Conservation (phyloP, 169 alveolate genomes). For the Babesia ovis region DNA sequence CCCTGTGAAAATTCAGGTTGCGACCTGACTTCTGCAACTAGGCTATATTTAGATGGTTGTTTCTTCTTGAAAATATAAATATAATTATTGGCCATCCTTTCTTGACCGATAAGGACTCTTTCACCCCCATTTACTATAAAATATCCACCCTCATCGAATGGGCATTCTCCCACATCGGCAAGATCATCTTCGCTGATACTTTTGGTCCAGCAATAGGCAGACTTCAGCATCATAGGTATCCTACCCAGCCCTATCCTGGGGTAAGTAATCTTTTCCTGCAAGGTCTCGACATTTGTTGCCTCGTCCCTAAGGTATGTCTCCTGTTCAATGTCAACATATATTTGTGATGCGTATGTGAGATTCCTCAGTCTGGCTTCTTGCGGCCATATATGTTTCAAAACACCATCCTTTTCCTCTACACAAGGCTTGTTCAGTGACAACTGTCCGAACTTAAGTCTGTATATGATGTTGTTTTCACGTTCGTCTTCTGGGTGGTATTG, state of each 20-base stretch:
- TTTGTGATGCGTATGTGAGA: slow-evolving; percentile 86
- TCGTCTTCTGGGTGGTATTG: slow-evolving; percentile 87
- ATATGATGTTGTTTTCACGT: slow-evolving; percentile 79
- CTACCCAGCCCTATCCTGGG: slow-evolving; percentile 91
- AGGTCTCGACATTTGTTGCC: slow-evolving; percentile 70
- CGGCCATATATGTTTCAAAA: slow-evolving; percentile 90
- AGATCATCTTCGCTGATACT: slow-evolving; percentile 86
- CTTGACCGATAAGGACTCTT: slow-evolving; percentile 99
- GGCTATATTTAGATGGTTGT: slow-evolving; percentile 95
- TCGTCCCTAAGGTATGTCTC: slow-evolving; percentile 80
- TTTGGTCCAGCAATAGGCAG: slow-evolving; percentile 93
- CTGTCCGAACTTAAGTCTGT: slow-evolving; percentile 90
- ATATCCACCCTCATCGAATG: slow-evolving; percentile 97
- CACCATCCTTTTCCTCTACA: slow-evolving; percentile 90
- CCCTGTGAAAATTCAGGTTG: slow-evolving; percentile 93
- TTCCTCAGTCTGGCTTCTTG: slow-evolving; percentile 96
- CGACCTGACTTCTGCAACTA: slow-evolving; percentile 97
- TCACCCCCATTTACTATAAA: slow-evolving; percentile 99
- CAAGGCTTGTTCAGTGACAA: slow-evolving; percentile 91
- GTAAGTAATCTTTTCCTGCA: slow-evolving; percentile 77
- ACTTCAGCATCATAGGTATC: slow-evolving; percentile 96
- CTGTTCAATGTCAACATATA: slow-evolving; percentile 86
- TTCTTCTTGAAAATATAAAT: slow-evolving; percentile 96
- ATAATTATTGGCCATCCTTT: slow-evolving; percentile 99
- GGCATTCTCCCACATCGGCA: slow-evolving; percentile 94